phyloP scores from a whole-genome alignment of 768 basidiomycete species.

The Podaxis sp. region DNA sequence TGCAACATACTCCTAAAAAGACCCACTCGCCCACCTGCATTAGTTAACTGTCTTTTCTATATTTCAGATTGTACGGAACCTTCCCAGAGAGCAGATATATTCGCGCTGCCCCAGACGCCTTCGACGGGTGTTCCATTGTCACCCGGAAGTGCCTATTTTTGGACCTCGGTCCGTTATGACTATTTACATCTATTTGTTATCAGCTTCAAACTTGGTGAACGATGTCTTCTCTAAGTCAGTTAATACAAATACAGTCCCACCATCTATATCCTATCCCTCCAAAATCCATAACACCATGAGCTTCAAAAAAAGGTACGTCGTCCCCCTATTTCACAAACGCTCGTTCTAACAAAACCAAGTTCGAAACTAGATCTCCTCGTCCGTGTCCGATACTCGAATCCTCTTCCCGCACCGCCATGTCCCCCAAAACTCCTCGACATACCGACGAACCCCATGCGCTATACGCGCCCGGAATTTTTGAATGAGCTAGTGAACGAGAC shows the following conservation, averaged over 20 bases:
- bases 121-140: not conserved
- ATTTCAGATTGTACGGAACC: too few species aligned
- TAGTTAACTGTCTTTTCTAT: too few species aligned
- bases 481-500: constrained; percentile 77
- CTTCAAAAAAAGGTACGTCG: constrained; percentile 52
- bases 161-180: not conserved
- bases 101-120: not conserved
- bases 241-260: too few species aligned
- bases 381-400: constrained; percentile 91
- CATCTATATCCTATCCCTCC: not conserved
- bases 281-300: constrained; percentile 40
- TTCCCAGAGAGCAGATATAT: not conserved
- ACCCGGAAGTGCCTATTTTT: not conserved
- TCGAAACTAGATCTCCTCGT: constrained; percentile 89
- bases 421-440: constrained; percentile 94
- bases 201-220: not conserved
- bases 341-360: constrained; percentile 21
- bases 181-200: constrained; percentile 11
- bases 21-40: too few species aligned
- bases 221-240: too few species aligned
- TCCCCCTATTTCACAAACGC: constrained; percentile 6
- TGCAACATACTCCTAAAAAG: too few species aligned
- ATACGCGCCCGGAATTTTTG: constrained; percentile 84
- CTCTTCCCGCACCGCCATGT: constrained; percentile 93
- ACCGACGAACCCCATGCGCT: constrained; percentile 85